A percentile compares a stretch with the other conserved stretches of the same genome.
Evolutionary conservation across 108 stramenopile genomes (phyloP).

Genomic region (Fistulifera pelliculosa): DNA sequence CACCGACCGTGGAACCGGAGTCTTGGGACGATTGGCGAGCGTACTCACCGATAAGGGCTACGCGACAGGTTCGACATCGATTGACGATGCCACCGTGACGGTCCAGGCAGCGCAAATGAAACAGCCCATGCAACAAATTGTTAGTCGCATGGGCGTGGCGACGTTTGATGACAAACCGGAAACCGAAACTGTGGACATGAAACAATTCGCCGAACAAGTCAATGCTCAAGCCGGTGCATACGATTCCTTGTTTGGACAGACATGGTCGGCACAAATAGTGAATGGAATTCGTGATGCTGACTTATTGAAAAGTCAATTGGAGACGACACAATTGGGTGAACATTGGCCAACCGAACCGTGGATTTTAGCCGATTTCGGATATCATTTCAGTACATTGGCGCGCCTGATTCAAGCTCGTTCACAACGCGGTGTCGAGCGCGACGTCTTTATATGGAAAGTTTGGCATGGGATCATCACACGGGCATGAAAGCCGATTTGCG

Average conservation of each 20-base stretch:
- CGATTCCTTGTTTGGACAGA: slow-evolving; percentile 39
- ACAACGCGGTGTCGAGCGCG: slow-evolving; percentile 24
- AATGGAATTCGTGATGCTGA: slow-evolving; percentile 27
- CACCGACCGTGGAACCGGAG: slow-evolving; percentile 22
- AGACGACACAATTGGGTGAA: background rate
- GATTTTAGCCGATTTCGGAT: no score
- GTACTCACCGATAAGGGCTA: background rate
- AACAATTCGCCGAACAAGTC: slow-evolving; percentile 7
- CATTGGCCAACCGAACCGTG: no score
- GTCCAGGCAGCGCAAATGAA: no score
- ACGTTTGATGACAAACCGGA: slow-evolving; percentile 14
- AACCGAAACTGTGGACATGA: slow-evolving; percentile 14
- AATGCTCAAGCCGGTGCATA: background rate
- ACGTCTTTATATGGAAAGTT: slow-evolving; percentile 42
- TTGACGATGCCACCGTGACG: no score
- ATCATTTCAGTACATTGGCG: slow-evolving; percentile 16
- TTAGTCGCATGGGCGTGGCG: slow-evolving; percentile 16
- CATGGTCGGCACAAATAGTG: slow-evolving; percentile 28
- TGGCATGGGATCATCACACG: slow-evolving; percentile 56
- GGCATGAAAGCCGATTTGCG: slow-evolving; percentile 8
- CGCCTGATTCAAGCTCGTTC: slow-evolving; percentile 39
- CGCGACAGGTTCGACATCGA: background rate
- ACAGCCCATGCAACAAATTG: background rate
- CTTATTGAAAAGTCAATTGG: background rate
- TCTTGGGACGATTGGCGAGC: slow-evolving; percentile 19